Percentiles rank a stretch among this genome's conserved stretches.
Evolutionary conservation across 2,329 filamentous ascomycete genomes (phyloP).

Genomic region (Colletotrichum camelliae): DNA sequence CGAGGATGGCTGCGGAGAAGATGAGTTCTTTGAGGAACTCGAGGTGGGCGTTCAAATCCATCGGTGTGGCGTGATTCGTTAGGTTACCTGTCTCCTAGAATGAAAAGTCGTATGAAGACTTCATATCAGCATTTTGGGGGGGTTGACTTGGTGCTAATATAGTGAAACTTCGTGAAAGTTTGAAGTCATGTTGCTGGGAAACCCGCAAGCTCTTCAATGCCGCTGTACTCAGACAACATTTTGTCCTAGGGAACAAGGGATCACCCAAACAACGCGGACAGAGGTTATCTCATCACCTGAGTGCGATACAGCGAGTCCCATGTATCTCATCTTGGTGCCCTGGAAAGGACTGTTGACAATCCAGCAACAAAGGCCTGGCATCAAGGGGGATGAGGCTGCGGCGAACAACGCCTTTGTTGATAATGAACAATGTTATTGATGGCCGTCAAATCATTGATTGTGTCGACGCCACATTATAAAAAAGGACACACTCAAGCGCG

Average conservation of each 20-base stretch:
- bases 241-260: neutral
- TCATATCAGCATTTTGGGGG: neutral
- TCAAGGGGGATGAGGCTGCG: neutral
- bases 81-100: neutral
- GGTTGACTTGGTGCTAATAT: neutral
- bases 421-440: neutral
- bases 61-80: neutral
- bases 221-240: neutral
- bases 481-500: neutral
- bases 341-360: neutral
- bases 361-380: accelerated
- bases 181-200: neutral
- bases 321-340: accelerated
- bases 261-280: neutral
- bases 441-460: neutral
- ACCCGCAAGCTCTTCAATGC: neutral
- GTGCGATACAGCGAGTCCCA: accelerated
- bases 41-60: neutral
- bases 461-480: accelerated
- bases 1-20: neutral
- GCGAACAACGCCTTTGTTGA: neutral
- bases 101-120: neutral
- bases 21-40: neutral
- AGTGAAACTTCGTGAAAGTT: neutral
- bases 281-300: neutral